Percentiles rank a stretch among this genome's conserved stretches.
Evolutionary conservation across 1,139 yeast species (phyloP).

Genomic region (Dujonia santamariae): DNA sequence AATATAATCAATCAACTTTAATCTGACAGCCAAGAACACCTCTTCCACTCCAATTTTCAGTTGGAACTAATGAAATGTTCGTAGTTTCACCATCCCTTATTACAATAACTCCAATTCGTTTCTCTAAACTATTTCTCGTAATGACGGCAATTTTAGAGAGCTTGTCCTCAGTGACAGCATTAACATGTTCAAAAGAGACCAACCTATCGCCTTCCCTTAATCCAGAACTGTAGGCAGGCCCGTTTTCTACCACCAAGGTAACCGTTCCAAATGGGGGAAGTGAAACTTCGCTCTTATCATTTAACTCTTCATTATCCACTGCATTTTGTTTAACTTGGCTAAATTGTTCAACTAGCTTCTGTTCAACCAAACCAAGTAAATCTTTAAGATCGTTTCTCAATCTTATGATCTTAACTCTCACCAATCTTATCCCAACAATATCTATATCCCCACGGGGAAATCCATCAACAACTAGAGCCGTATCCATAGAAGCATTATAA

Average conservation of each 20-base stretch:
- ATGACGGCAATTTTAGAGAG: constrained; percentile 35
- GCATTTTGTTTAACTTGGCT: constrained; percentile 6
- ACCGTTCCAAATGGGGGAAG: constrained; percentile 57
- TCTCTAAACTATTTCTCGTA: constrained; percentile 16
- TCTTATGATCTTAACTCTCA: constrained; percentile 62
- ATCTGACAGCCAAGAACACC: constrained; percentile 75
- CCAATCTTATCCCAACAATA: constrained; percentile 61
- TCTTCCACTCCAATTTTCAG: constrained; percentile 61
- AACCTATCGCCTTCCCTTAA: constrained; percentile 46
- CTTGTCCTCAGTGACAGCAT: constrained; percentile 50
- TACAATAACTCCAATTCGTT: constrained; percentile 20
- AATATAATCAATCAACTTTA: constrained; percentile 44
- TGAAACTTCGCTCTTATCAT: not conserved
- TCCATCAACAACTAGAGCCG: constrained; percentile 69
- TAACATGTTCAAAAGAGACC: constrained; percentile 41
- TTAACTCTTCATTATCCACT: too few species aligned
- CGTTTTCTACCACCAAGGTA: constrained; percentile 38
- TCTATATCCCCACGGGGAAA: constrained; percentile 86
- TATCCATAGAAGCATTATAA: constrained; percentile 55
- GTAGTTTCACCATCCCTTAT: constrained; percentile 24
- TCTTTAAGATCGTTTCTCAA: constrained; percentile 64
- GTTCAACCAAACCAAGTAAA: constrained; percentile 48
- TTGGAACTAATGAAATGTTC: constrained; percentile 46
- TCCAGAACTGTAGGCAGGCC: constrained; percentile 50
- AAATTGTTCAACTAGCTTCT: constrained; percentile 44